Percentiles rank a stretch among this genome's conserved stretches.
Conservation (phyloP, 1,284 basidiomycete species). For the Kwoniella shivajii region DNA sequence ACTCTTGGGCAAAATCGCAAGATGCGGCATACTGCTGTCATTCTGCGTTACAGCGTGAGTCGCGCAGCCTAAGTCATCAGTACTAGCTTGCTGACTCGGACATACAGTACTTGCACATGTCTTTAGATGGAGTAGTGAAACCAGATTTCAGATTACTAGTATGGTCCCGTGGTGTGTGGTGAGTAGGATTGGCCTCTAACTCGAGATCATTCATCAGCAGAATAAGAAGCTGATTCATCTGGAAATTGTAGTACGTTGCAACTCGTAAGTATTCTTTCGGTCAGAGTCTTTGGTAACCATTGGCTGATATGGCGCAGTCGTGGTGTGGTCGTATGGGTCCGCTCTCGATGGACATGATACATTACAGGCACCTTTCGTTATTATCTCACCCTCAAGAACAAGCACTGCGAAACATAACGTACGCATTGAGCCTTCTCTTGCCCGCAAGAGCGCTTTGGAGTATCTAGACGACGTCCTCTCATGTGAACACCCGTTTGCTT, state of each 20-base stretch:
- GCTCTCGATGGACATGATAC: conserved; percentile 24
- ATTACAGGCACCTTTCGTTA: conserved; percentile 17
- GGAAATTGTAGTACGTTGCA: conserved; percentile 17
- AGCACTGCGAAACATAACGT: background rate
- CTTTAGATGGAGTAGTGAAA: conserved; percentile 17
- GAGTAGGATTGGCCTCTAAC: too few relatives aligned
- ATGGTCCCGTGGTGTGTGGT: conserved; percentile 23
- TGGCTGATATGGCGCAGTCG: conserved; percentile 16
- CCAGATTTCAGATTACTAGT: conserved; percentile 16
- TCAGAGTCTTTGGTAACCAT: background rate
- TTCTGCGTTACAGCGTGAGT: conserved; percentile 23
- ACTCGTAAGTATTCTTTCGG: conserved; percentile 7
- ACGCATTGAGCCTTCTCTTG: conserved; percentile 28
- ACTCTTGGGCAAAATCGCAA: conserved; percentile 24
- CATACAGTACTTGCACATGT: conserved; percentile 14
- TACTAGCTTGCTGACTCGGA: background rate
- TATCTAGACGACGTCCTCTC: conserved; percentile 23
- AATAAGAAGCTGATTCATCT: too few relatives aligned
- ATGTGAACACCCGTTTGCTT: conserved; percentile 9
- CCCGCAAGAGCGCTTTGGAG: conserved; percentile 22
- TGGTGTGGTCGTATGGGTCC: conserved; percentile 29
- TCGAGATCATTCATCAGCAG: too few relatives aligned
- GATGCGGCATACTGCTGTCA: conserved; percentile 24
- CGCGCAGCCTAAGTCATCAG: background rate
- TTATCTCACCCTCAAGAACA: background rate